A percentile compares a stretch with the other conserved stretches of the same genome.
phyloP scores from a whole-genome alignment of 2,329 filamentous ascomycete species.

The Epichloe bromicola region DNA sequence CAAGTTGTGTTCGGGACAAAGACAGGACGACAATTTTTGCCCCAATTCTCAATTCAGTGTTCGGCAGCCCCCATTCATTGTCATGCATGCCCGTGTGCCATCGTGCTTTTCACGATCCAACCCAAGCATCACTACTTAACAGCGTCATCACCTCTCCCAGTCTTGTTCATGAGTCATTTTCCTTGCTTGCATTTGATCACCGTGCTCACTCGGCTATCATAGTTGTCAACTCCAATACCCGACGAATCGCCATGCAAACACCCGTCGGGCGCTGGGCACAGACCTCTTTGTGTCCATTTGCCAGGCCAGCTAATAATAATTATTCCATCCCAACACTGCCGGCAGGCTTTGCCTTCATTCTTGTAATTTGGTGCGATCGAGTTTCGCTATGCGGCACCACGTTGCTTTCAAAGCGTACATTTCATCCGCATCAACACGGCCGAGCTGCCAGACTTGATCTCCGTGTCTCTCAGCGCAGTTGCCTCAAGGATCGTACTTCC shows the following conservation, averaged over 20 bases:
- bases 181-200: neutral
- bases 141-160: neutral
- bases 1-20: too few relatives aligned
- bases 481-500: neutral
- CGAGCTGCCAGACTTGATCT: neutral
- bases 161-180: neutral
- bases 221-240: neutral
- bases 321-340: neutral
- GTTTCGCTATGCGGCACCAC: too few relatives aligned
- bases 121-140: neutral
- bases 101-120: neutral
- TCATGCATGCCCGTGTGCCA: too few relatives aligned
- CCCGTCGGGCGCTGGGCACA: neutral
- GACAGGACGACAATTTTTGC: neutral
- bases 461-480: neutral
- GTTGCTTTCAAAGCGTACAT: too few relatives aligned
- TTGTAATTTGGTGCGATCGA: too few relatives aligned
- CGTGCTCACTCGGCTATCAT: neutral
- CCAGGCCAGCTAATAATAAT: too few relatives aligned
- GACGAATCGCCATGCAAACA: neutral
- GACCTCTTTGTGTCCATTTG: neutral
- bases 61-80: neutral
- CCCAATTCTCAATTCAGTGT: too few relatives aligned
- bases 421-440: neutral
- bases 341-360: neutral